Percentiles rank a stretch among this genome's conserved stretches.
Evolutionary conservation across 2,329 filamentous ascomycete genomes (phyloP).

Genomic region (Cladophialophora exuberans): DNA sequence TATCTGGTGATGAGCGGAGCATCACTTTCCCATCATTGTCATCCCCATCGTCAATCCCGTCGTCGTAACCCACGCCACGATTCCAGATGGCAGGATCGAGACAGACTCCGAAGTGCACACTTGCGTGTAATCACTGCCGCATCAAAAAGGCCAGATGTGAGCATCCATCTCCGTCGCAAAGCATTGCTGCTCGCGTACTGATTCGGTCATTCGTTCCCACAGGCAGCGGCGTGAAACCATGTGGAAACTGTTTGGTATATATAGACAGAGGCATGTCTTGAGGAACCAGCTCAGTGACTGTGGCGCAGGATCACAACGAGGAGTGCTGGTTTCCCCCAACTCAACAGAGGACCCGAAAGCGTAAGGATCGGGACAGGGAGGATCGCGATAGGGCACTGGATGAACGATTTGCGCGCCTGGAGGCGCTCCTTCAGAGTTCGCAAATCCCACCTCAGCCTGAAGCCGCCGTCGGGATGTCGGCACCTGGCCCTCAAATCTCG

Average conservation of each 20-base stretch:
- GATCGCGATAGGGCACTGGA: neutral
- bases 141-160: slow-evolving; percentile 9
- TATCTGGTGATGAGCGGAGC: slow-evolving; percentile 1
- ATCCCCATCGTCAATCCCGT: neutral
- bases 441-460: neutral
- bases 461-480: neutral
- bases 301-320: neutral
- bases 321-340: slow-evolving; percentile 4
- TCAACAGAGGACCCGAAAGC: slow-evolving; percentile 1
- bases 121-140: slow-evolving; percentile 3
- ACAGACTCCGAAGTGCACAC: neutral
- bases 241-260: slow-evolving; percentile 1
- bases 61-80: neutral
- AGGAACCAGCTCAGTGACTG: neutral
- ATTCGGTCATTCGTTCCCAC: neutral
- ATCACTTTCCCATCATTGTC: neutral
- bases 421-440: neutral
- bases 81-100: neutral
- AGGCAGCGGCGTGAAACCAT: slow-evolving; percentile 6
- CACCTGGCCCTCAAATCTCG: neutral
- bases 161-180: neutral
- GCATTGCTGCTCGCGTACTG: neutral
- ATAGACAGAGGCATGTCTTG: neutral
- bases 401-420: neutral
- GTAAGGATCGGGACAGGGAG: slow-evolving; percentile 4